These are phyloP conservation scores for Tirmania nivea DNA, from an alignment of 495 filamentous ascomycete species.

Conservation along the genomic window DNA sequence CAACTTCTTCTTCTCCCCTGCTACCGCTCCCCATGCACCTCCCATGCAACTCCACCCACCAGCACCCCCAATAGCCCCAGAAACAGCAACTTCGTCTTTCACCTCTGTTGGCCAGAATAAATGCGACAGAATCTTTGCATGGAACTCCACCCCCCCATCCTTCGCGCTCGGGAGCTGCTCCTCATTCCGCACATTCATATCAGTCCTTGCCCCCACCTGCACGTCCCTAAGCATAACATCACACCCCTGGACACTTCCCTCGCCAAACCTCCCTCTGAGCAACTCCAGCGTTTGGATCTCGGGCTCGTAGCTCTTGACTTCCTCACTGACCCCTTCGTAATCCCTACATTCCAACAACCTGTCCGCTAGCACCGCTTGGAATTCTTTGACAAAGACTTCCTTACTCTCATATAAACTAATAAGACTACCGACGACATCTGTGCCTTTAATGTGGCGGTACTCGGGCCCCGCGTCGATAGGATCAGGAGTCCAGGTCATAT, in stretches of 20 bases:
- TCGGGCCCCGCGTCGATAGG: conserved; percentile 83
- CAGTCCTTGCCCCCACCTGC: conserved; percentile 56
- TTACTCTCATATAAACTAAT: conserved; percentile 70
- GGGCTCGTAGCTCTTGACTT: conserved; percentile 10
- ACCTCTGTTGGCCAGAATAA: conserved; percentile 74
- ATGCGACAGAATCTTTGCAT: conserved; percentile 71
- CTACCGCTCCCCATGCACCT: no score
- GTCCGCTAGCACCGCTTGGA: conserved; percentile 65
- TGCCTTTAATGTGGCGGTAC: conserved; percentile 67
- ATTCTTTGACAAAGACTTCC: conserved; percentile 81
- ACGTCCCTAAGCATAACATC: conserved; percentile 96
- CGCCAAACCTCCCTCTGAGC: conserved; percentile 73
- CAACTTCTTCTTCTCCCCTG: neutral
- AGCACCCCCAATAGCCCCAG: neutral
- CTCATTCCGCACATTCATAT: conserved; percentile 37
- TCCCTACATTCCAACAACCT: conserved; percentile 50
- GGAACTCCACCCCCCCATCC: conserved; percentile 21
- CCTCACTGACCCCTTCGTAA: conserved; percentile 42
- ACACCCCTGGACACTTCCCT: conserved; percentile 62
- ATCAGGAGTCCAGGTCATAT: conserved; percentile 79
- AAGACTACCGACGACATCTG: conserved; percentile 80
- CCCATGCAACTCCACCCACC: no score
- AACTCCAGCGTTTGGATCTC: conserved; percentile 54
- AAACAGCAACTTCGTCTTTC: conserved; percentile 45
- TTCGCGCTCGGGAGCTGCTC: conserved; percentile 20